Evolutionary conservation across 176 grass and related monocot species (phyloP), one percentile per base, ranked within the genome.

Genomic region (Triticum monococcum): DNA sequence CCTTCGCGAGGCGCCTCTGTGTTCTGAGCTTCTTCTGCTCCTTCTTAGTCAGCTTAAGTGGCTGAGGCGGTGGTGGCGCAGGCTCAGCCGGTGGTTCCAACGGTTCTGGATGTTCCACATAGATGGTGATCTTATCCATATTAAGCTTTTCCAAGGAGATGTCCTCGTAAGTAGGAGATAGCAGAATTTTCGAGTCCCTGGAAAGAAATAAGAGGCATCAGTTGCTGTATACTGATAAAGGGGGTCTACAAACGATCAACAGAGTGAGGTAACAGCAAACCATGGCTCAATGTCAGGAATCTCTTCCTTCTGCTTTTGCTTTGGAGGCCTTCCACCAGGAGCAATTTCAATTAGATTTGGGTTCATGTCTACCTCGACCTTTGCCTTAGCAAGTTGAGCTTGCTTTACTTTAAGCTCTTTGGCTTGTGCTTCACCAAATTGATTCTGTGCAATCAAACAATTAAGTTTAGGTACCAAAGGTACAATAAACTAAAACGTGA

Each of bases 361-460:
- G 46, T 98, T 98, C 52, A 90, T 96, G 84, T 93, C 97, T 12
- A 93, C 71, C 84, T 98, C 97, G 7, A 89, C 85, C 33, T 96
- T 98, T 56, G 97, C 97, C 87, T 94, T 98, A 22, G 97, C 92
- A 87, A 98, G 92, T 72, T 94, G 94, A 63, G 94, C 88, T 81
- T 98, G 97, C 82, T 98, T 98, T 61, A 96, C 85, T 87, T 89
- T 94, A 57, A 94, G 79, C 71, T 94, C 97, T 78, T 96, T 98
- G 64, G 94, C 92, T 89, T 98, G 97, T 83, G 92, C 94, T 86
- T 98, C 97, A 13, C 97, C 97, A 90, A 98, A 98, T 98, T 98
- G 97, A 91, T 61, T 96, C 94, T 96, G 78, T 25, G 62, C 65
- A 84, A 78, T 50, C 40, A 16, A 68, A 89, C 13, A 4, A 82